Conservation (phyloP, 1,284 basidiomycete genomes). For the Ganoderma sinense region DNA sequence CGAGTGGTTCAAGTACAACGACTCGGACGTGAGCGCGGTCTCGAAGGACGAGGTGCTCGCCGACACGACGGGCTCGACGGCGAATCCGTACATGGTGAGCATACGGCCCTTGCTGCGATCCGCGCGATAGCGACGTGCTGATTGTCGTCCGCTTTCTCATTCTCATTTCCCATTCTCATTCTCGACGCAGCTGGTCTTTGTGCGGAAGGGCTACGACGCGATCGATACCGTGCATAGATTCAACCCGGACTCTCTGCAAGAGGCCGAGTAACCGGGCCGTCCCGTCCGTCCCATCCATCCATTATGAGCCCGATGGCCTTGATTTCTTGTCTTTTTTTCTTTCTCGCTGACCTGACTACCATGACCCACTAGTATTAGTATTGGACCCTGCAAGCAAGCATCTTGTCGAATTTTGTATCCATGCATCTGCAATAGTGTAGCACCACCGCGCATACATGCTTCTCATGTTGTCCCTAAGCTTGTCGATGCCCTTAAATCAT, state of each 20-base stretch:
- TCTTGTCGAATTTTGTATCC: slow-evolving; percentile 1
- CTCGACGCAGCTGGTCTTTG: slow-evolving; percentile 77
- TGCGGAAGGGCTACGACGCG: slow-evolving; percentile 74
- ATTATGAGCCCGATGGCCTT: neutral
- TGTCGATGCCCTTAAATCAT: neutral
- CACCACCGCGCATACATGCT: neutral
- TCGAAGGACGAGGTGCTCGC: slow-evolving; percentile 80
- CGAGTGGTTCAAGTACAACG: slow-evolving; percentile 96
- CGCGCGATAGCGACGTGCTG: neutral
- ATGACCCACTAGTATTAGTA: too few relatives aligned
- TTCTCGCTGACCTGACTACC: too few relatives aligned
- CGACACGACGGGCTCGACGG: slow-evolving; percentile 82
- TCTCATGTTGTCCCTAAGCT: neutral
- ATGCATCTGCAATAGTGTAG: slow-evolving; percentile 4
- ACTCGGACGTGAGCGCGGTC: slow-evolving; percentile 81
- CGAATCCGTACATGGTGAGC: slow-evolving; percentile 83
- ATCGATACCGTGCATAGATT: slow-evolving; percentile 82
- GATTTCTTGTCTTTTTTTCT: neutral
- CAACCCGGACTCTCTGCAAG: slow-evolving; percentile 35
- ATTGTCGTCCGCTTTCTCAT: neutral
- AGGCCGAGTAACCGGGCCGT: slow-evolving; percentile 23
- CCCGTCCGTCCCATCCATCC: neutral
- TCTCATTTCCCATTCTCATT: neutral
- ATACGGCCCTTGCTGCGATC: too few relatives aligned
- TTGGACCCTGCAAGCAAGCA: neutral